Evolutionary conservation across 2,329 filamentous ascomycete species (phyloP), one percentile per base, ranked within the genome.

Genomic region (Paraconiothyrium brasiliense): DNA sequence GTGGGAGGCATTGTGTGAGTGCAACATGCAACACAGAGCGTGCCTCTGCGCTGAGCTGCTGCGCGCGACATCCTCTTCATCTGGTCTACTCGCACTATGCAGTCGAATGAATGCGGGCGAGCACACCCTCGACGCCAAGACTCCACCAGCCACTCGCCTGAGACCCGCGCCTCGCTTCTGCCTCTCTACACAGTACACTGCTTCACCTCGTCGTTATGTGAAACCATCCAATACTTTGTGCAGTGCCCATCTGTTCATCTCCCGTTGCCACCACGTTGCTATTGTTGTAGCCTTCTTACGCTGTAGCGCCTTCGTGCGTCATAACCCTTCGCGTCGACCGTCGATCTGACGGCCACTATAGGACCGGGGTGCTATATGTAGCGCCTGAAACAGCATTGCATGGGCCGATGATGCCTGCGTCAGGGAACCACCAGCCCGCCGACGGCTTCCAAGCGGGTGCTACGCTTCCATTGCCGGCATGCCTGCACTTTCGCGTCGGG

Each of bases 341-440:
- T 72, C 68, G 61, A 59, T 22, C 66, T 68, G 67, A 63, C 63
- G 68, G 69, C 73, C 69, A 74, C 67, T 79, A 79, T 79, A 76
- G 73, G 50, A 54, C n/a, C 72, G 56, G 58, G 76, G 73, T 59
- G 47, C 60, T 60, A 65, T 60, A 58, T 71, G 71, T 76, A 75
- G 51, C 69, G 68, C 71, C 72, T 78, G 74, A 79, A 79, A 79
- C 77, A 71, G 74, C 73, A 73, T 73, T 70, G 77, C 75, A 76
- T 76, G 75, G 76, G 76, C 66, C 64, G 62, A 66, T 65, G 62
- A 73, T 74, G 72, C 74, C 69, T 78, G 76, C 75, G 72, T 76
- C 74, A 73, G 63, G 71, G 71, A 73, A 71, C 67, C 62, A 65
- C 68, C 65, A 58, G 67, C 67, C 68, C 64, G 61, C 65, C 63